Evolutionary conservation across 805 yeast genomes (phyloP).

Genomic region (Pichia exigua): DNA sequence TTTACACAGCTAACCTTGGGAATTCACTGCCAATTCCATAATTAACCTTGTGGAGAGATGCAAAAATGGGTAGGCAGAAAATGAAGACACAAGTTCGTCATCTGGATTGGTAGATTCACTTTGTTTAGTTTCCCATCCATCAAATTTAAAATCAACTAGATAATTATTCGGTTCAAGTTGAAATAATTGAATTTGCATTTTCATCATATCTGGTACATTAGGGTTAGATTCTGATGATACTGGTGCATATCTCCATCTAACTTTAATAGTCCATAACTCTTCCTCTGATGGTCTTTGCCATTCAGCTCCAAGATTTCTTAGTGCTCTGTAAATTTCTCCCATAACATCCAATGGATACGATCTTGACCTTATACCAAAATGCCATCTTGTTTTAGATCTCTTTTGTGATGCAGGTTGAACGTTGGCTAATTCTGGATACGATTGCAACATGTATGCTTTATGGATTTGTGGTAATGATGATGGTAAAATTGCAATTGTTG

Average conservation of each 20-base stretch:
- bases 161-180: slow-evolving; percentile 95
- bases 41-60: slow-evolving; percentile 87
- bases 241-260: slow-evolving; percentile 78
- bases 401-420: slow-evolving; percentile 52
- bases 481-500: slow-evolving; percentile 88
- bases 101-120: slow-evolving; percentile 26
- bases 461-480: slow-evolving; percentile 92
- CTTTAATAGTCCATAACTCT: slow-evolving; percentile 92
- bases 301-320: slow-evolving; percentile 90
- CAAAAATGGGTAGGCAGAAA: slow-evolving; percentile 90
- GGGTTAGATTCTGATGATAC: slow-evolving; percentile 13
- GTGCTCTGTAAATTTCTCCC: slow-evolving; percentile 96
- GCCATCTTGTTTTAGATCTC: slow-evolving; percentile 95
- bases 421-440: slow-evolving; percentile 26
- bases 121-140: slow-evolving; percentile 77
- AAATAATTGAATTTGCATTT: slow-evolving; percentile 93
- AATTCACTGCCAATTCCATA: slow-evolving; percentile 94
- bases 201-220: slow-evolving; percentile 70
- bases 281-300: slow-evolving; percentile 96
- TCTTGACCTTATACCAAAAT: slow-evolving; percentile 92
- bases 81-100: slow-evolving; percentile 77
- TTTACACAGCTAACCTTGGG: slow-evolving; percentile 39
- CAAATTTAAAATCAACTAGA: slow-evolving; percentile 93
- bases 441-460: slow-evolving; percentile 75
- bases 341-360: slow-evolving; percentile 96